Conservation (phyloP, 2,329 filamentous ascomycete genomes). For the Fusarium tjaetaba region DNA sequence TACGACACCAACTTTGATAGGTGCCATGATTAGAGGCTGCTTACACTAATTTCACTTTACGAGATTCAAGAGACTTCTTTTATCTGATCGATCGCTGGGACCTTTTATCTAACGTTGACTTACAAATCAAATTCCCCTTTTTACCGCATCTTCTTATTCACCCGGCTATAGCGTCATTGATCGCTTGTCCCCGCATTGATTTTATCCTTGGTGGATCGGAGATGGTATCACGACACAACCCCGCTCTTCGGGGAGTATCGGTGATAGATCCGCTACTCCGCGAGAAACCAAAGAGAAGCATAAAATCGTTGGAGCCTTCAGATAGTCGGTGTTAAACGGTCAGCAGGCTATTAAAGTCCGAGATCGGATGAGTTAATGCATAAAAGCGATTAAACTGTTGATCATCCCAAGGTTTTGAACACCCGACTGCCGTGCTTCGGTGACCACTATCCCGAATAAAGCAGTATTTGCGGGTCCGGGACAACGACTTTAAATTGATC, state of each 20-base stretch:
- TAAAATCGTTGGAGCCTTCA: fast-evolving
- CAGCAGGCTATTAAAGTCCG: no score
- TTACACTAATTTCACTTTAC: no score
- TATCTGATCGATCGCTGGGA: not conserved
- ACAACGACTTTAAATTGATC: not conserved
- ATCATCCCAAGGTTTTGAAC: fast-evolving
- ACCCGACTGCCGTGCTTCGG: not conserved
- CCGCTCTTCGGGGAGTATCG: not conserved
- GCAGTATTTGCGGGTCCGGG: not conserved
- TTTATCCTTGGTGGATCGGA: slow-evolving; percentile 1
- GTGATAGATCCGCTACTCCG: not conserved
- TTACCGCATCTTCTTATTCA: not conserved
- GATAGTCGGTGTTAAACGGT: not conserved
- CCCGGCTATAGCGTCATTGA: not conserved
- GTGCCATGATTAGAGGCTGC: slow-evolving; percentile 34
- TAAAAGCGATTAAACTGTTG: no score
- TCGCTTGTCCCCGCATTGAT: not conserved
- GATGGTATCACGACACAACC: not conserved
- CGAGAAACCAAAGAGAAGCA: not conserved
- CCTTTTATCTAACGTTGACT: not conserved
- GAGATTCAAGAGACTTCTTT: not conserved
- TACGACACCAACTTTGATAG: slow-evolving; percentile 59
- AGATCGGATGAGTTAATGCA: fast-evolving
- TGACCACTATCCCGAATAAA: not conserved
- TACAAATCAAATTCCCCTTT: not conserved